Evolutionary conservation across 164 flowering plant genomes (phyloP).

Genomic region (Macadamia integrifolia): DNA sequence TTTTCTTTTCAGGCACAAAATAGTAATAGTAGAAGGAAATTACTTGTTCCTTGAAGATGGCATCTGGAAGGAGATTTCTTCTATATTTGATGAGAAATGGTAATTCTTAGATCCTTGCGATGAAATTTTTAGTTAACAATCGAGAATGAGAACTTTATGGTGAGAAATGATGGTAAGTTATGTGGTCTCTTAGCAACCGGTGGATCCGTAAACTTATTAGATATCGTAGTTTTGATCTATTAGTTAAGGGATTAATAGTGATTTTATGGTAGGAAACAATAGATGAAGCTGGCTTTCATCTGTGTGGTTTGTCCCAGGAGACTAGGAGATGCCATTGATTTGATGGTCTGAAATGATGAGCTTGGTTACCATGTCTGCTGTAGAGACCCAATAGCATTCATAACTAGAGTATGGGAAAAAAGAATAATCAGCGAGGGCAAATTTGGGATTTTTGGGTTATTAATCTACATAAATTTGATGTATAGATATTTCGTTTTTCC

Average conservation of each 20-base stretch:
- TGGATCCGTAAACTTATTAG: background rate
- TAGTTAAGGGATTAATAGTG: too few relatives aligned
- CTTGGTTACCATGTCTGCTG: too few relatives aligned
- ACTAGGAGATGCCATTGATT: background rate
- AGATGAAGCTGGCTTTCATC: background rate
- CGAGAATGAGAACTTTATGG: background rate
- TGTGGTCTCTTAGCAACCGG: background rate
- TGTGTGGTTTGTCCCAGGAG: background rate
- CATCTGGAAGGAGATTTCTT: constrained; percentile 71
- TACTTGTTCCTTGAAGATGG: constrained; percentile 80
- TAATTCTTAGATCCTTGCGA: constrained; percentile 19
- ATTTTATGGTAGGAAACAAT: too few relatives aligned
- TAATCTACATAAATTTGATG: background rate
- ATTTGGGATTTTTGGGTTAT: background rate
- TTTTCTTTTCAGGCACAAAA: constrained; percentile 65
- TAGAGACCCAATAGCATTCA: too few relatives aligned
- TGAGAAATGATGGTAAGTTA: background rate
- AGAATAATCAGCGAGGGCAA: background rate
- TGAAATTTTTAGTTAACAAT: background rate
- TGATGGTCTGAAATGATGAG: background rate
- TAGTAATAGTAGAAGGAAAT: constrained; percentile 93
- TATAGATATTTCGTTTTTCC: background rate
- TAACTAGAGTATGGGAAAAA: background rate
- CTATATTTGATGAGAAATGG: constrained; percentile 85
- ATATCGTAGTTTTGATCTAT: too few relatives aligned